A percentile compares a stretch with the other conserved stretches of the same genome.
Conservation (phyloP, 805 yeast species). For the Starmerella kuoi region DNA sequence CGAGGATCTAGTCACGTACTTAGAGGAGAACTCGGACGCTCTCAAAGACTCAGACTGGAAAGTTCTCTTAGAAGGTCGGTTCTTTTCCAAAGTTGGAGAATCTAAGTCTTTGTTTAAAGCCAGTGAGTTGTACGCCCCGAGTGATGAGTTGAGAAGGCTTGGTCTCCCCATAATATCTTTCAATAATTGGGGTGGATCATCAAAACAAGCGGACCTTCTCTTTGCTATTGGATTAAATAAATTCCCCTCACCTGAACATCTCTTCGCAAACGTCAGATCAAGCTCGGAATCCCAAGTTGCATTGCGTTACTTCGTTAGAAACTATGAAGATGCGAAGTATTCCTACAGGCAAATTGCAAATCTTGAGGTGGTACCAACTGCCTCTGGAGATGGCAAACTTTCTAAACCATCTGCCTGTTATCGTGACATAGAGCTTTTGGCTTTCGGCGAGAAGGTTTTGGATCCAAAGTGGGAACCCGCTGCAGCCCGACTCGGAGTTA, state of each 20-base stretch:
- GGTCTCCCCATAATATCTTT: constrained; percentile 27
- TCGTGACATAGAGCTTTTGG: constrained; percentile 17
- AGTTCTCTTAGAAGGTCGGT: constrained; percentile 24
- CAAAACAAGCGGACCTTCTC: constrained; percentile 26
- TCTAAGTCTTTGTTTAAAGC: constrained; percentile 1
- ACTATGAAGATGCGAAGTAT: constrained; percentile 22
- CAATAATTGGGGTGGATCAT: constrained; percentile 22
- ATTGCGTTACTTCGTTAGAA: constrained; percentile 24
- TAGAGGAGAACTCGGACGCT: constrained; percentile 22
- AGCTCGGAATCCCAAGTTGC: constrained; percentile 16
- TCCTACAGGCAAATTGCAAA: constrained; percentile 2
- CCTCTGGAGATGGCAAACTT: constrained; percentile 1
- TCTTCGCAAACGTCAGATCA: constrained; percentile 19
- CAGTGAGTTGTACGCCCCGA: constrained; percentile 26
- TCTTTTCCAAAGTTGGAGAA: constrained; percentile 22
- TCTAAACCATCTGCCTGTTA: constrained; percentile 23
- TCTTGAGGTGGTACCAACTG: constrained; percentile 21
- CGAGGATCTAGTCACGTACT: constrained; percentile 29
- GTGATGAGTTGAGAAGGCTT: constrained; percentile 20
- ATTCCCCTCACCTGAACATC: constrained; percentile 22
- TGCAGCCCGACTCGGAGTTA: constrained; percentile 28
- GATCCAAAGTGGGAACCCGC: constrained; percentile 17
- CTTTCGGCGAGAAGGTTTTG: constrained; percentile 28
- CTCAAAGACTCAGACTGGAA: constrained; percentile 28
- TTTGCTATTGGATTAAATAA: constrained; percentile 25